phyloP scores from a whole-genome alignment of 371 early-diverging fungal genomes.

The Sporodiniella umbellata region DNA sequence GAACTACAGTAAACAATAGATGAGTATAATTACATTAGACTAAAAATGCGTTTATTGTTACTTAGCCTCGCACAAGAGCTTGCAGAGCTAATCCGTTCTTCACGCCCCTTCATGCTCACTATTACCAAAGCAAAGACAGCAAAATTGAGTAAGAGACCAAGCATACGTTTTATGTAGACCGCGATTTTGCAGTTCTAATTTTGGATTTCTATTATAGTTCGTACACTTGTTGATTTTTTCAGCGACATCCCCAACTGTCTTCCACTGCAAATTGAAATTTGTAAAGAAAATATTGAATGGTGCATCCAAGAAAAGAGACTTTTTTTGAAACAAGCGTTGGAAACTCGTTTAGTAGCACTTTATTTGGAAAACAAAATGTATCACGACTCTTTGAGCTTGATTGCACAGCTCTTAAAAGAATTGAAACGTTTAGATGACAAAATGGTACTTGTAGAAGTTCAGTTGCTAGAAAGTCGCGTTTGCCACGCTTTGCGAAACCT shows the following conservation, averaged over 20 bases:
- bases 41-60: background rate
- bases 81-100: constrained; percentile 76
- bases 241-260: constrained; percentile 84
- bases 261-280: constrained; percentile 86
- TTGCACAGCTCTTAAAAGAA: constrained; percentile 85
- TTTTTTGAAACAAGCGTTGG: constrained; percentile 91
- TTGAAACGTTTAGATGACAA: constrained; percentile 98
- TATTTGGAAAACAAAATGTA: constrained; percentile 94
- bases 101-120: constrained; percentile 72
- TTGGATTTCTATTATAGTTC: constrained; percentile 56
- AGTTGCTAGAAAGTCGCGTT: constrained; percentile 91
- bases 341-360: constrained; percentile 89
- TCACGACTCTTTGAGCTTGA: constrained; percentile 85
- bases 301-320: constrained; percentile 86
- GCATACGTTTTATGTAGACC: too few species aligned
- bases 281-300: constrained; percentile 94
- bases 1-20: constrained; percentile 49
- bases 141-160: constrained; percentile 83
- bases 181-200: too few species aligned
- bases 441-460: constrained; percentile 95
- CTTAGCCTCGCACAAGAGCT: constrained; percentile 75
- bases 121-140: constrained; percentile 96
- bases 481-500: constrained; percentile 93
- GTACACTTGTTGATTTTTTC: constrained; percentile 86
- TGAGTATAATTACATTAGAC: background rate